A percentile compares a stretch with the other conserved stretches of the same genome.
These are phyloP conservation scores for Leccinum subgranulosum DNA, from an alignment of 768 basidiomycete genomes.

Conservation along the genomic window DNA sequence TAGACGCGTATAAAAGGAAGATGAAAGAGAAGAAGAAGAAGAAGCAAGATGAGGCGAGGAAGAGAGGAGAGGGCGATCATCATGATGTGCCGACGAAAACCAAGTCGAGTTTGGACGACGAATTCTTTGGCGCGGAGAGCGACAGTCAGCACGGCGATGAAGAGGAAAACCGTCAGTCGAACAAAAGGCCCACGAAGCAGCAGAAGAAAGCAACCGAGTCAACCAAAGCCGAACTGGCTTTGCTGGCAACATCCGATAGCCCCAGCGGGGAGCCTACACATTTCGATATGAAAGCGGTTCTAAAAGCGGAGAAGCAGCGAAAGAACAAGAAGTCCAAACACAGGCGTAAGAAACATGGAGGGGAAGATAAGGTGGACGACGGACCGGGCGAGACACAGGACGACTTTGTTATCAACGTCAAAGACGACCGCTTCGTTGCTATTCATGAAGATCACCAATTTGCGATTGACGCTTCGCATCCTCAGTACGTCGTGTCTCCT, in stretches of 20 bases:
- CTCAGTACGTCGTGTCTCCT: conserved; percentile 61
- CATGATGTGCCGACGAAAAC: conserved; percentile 18
- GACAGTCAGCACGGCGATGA: conserved; percentile 28
- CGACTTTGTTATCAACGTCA: conserved; percentile 78
- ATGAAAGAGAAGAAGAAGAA: conserved; percentile 85
- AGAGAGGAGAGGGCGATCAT: conserved; percentile 27
- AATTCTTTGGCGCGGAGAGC: conserved; percentile 66
- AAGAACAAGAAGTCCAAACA: conserved; percentile 42
- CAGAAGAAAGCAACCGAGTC: conserved; percentile 16
- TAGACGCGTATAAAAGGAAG: conserved; percentile 88
- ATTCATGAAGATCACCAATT: conserved; percentile 88
- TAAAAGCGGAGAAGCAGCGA: conserved; percentile 78
- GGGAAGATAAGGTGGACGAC: conserved; percentile 36
- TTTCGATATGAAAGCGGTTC: conserved; percentile 86
- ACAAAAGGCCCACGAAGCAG: conserved; percentile 22
- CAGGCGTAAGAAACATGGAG: conserved; percentile 15
- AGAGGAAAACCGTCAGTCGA: conserved; percentile 17
- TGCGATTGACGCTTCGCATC: conserved; percentile 94
- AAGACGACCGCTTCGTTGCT: conserved; percentile 84
- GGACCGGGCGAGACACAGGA: conserved; percentile 69
- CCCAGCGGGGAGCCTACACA: conserved; percentile 60
- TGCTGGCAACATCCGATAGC: conserved; percentile 57
- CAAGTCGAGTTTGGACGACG: conserved; percentile 45
- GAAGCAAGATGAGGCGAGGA: conserved; percentile 65
- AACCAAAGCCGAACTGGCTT: conserved; percentile 57